Evolutionary conservation across 1,139 yeast genomes (phyloP), one percentile per base, ranked within the genome.

Genomic region (Saccharomyces hybrid): DNA sequence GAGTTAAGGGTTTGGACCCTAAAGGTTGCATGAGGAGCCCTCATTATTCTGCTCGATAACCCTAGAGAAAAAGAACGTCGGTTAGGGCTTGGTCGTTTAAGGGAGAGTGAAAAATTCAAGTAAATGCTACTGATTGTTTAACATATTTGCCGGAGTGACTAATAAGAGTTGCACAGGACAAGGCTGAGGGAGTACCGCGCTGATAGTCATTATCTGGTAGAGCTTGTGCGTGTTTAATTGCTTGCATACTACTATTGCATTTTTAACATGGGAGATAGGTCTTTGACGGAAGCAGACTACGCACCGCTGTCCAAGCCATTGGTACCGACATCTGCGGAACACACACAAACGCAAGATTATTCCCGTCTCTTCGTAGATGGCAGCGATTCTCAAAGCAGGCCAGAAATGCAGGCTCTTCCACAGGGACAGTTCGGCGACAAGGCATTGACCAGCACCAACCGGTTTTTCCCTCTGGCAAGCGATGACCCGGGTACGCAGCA

Each of bases 381-480:
- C 42, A 38, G 23, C 4, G 9, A 34, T 16, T 14, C 25, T 34
- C 42, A 16, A 5, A 34, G 23, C 5, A 4, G 13, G 25, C 16
- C 42, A n/a, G 53, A 34, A 26, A 53, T 50, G 38, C 56, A 13
- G 55, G 44, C 47, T 7, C 25, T 44, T 16, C 42, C 42, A 16
- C 42, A 38, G 9, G 42, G 42, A 9, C 42, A 16, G 28, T 25
- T 58, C 3, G 27, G 58, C 25, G 63, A 60, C 34, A 59, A 57
- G 48, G 66, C 66, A 5, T 50, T 63, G 50, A 62, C 66, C 2
- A 60, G 61, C 41, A 57, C 63, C 3, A 53, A 55, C 32, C 57
- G 59, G 41, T 63, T 61, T 50, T 57, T 63, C 23, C 38, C 50
- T 13, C 50, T 47, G 23, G 56, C 46, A 20, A 57, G 52, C 23